Conservation (phyloP, 805 yeast genomes). For the Suhomyces tanzawaensis region DNA sequence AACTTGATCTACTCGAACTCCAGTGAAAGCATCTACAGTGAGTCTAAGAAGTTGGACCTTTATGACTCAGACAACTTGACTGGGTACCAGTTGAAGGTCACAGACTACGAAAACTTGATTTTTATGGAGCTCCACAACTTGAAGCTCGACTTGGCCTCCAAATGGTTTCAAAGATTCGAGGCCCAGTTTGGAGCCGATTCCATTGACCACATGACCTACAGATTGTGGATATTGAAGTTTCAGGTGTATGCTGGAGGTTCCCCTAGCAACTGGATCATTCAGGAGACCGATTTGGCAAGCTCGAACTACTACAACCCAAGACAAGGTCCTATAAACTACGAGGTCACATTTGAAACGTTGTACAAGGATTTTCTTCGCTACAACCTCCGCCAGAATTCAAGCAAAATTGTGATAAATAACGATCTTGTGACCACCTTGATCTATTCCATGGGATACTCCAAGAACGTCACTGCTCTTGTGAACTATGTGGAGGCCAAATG, state of each 20-base stretch:
- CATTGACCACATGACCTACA: constrained; percentile 23
- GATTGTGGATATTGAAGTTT: constrained; percentile 36
- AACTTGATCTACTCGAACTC: constrained; percentile 20
- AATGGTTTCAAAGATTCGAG: constrained; percentile 38
- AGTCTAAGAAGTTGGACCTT: constrained; percentile 14
- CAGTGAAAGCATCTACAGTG: constrained; percentile 18
- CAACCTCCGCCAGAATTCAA: constrained; percentile 7
- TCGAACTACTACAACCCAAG: constrained; percentile 17
- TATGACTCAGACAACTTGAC: constrained; percentile 13
- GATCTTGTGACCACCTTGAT: constrained; percentile 28
- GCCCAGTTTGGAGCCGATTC: constrained; percentile 16
- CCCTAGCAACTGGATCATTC: constrained; percentile 30
- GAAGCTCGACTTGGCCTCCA: constrained; percentile 40
- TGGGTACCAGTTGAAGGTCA: constrained; percentile 16
- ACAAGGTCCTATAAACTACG: constrained; percentile 17
- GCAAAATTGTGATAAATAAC: constrained; percentile 15
- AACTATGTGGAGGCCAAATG: constrained; percentile 27
- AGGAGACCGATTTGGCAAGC: constrained; percentile 16
- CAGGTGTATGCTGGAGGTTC: constrained; percentile 32
- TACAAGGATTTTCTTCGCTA: constrained; percentile 22
- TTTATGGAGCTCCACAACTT: constrained; percentile 31
- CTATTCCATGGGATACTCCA: constrained; percentile 31
- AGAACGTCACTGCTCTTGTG: constrained; percentile 18
- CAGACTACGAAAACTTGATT: constrained; percentile 41
- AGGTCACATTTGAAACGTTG: constrained; percentile 19